Percentiles rank a stretch among this genome's conserved stretches.
Evolutionary conservation across 768 basidiomycete species (phyloP).

Genomic region (Phlebiopsis gigantea): DNA sequence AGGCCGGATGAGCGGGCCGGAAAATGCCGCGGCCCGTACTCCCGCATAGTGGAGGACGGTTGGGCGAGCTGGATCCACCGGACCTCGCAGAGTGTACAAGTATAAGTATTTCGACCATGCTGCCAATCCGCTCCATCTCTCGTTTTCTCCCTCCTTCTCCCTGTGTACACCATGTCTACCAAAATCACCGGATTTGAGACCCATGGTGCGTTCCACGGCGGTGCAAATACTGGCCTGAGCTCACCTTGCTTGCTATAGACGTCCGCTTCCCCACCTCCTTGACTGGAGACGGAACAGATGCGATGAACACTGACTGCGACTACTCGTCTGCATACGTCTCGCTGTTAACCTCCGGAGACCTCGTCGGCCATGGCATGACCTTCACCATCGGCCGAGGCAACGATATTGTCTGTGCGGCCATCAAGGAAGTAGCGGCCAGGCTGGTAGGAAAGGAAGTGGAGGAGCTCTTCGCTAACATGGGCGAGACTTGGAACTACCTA

Average conservation of each 20-base stretch:
- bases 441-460: slow-evolving; percentile 80
- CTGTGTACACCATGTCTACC: slow-evolving; percentile 19
- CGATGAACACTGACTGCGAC: slow-evolving; percentile 96
- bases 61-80: background rate
- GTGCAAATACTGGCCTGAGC: background rate
- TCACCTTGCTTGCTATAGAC: slow-evolving; percentile 40
- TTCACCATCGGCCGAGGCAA: slow-evolving; percentile 95
- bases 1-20: background rate
- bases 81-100: slow-evolving; percentile 1
- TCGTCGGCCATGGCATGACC: slow-evolving; percentile 90
- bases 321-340: slow-evolving; percentile 92
- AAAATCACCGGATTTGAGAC: slow-evolving; percentile 55
- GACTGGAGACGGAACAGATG: slow-evolving; percentile 90
- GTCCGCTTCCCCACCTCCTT: slow-evolving; percentile 90
- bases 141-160: slow-evolving; percentile 12
- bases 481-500: slow-evolving; percentile 83
- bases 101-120: background rate
- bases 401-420: slow-evolving; percentile 87
- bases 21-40: slow-evolving; percentile 4
- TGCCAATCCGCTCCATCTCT: slow-evolving; percentile 7
- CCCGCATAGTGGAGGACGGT: background rate
- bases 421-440: slow-evolving; percentile 73
- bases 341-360: slow-evolving; percentile 62
- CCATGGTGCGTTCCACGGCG: slow-evolving; percentile 40
- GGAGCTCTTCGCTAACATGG: slow-evolving; percentile 85